Evolutionary conservation across 2,329 filamentous ascomycete genomes (phyloP), one percentile per base, ranked within the genome.

Genomic region (Verticillium longisporum): DNA sequence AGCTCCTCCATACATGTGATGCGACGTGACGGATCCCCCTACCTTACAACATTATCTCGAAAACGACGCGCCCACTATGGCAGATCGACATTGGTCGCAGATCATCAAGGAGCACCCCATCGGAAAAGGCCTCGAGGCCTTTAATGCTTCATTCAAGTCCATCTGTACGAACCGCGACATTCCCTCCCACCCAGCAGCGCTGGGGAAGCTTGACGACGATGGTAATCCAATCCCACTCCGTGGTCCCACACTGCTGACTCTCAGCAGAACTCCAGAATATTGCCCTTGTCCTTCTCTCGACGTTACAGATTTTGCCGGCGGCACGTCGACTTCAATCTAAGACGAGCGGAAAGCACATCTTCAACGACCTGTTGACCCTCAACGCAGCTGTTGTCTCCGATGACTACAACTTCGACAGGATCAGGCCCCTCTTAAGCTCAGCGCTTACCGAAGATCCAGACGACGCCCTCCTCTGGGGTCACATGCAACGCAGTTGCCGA

Each of bases 391-490:
- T 53, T 26, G 41, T 53, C 33, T 64, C 62, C 1, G 55, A 57
- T 55, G 61, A 65, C 54, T 68, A 66, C 45, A 61, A 68, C 57
- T 37, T 64, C 62, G 63, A 70, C 59, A 67, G 63, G 36, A 60
- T 75, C 61, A 70, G 69, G 66, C 69, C 73, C 57, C 70, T 76
- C 56, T 64, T 76, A 6, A 64, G 57, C 59, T 65, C 67, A 45
- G 69, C 68, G 53, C 61, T 75, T 60, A 63, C 64, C 53, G 63
- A 70, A 21, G 55, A 69, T 55, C 58, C 65, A 13, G 67, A 71
- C 59, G 63, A 71, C 63, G 57, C 67, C 18, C 60, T 65, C 14
- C 72, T 78, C 63, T 79, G 70, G 74, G 61, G 69, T 55, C 68
- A 71, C 67, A 71, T 74, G 76, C 64, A 57, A 65, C 45, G 70